These are phyloP conservation scores for Hypoxylon lenormandii DNA, from an alignment of 495 filamentous ascomycete species.

Conservation along the genomic window DNA sequence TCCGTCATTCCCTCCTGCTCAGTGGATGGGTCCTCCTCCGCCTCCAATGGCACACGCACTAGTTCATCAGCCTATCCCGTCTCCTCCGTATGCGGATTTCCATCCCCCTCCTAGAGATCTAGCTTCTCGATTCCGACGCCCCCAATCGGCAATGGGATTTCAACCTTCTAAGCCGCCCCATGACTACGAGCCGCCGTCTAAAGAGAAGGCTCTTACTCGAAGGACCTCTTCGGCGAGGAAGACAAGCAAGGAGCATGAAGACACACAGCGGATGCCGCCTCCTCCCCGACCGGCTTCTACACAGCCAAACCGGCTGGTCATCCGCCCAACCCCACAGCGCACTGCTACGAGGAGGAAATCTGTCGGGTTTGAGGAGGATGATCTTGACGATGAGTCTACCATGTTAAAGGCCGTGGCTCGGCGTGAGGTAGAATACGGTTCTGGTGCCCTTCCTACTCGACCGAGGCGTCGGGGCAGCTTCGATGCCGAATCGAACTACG, in stretches of 20 bases:
- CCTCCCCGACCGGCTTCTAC: conserved; percentile 59
- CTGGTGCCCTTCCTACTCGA: conserved; percentile 40
- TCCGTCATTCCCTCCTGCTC: conserved; percentile 36
- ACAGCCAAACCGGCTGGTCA: conserved; percentile 50
- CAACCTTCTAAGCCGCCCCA: conserved; percentile 48
- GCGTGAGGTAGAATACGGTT: conserved; percentile 50
- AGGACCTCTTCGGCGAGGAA: conserved; percentile 56
- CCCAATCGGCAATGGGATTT: conserved; percentile 60
- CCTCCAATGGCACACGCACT: conserved; percentile 44
- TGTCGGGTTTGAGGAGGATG: conserved; percentile 54
- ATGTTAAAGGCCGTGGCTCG: conserved; percentile 53
- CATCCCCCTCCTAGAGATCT: conserved; percentile 43
- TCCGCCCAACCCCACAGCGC: conserved; percentile 52
- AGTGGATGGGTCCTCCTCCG: conserved; percentile 34
- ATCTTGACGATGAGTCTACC: conserved; percentile 44
- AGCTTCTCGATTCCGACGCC: conserved; percentile 55
- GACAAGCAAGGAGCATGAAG: conserved; percentile 53
- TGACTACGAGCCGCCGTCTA: conserved; percentile 47
- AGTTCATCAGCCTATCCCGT: conserved; percentile 39
- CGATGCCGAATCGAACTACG: conserved; percentile 45
- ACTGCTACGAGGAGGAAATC: conserved; percentile 48
- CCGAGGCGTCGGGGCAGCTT: conserved; percentile 44
- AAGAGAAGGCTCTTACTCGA: conserved; percentile 49
- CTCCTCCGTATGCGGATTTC: conserved; percentile 47
- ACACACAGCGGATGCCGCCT: conserved; percentile 56